These are phyloP conservation scores for Alternaria sp. DNA, from an alignment of 2,329 filamentous ascomycete species.

Conservation along the genomic window DNA sequence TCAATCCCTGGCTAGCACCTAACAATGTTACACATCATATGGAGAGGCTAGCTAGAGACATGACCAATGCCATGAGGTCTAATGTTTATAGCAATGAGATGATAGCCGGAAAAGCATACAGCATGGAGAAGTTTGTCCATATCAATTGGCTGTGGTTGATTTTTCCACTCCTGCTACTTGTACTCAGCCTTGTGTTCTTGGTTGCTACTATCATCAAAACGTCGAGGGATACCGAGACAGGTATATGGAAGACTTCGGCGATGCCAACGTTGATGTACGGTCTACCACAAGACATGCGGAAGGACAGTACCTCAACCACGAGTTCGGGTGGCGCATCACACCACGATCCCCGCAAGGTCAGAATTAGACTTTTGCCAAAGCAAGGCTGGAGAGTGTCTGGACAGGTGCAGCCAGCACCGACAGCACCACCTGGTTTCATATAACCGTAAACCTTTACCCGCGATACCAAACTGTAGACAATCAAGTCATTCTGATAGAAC, in stretches of 20 bases:
- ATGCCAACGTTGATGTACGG: conserved; percentile 31
- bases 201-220: conserved; percentile 18
- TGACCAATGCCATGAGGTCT: conserved; percentile 31
- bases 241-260: conserved; percentile 39
- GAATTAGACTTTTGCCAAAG: conserved; percentile 20
- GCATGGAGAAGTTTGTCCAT: conserved; percentile 10
- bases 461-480: no score
- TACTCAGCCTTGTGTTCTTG: conserved; percentile 31
- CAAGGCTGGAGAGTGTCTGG: conserved; percentile 31
- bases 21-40: conserved; percentile 31
- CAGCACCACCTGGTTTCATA: background rate
- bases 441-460: background rate
- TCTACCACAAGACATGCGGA: conserved; percentile 16
- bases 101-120: conserved; percentile 16
- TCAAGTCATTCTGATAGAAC: no score
- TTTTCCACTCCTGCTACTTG: conserved; percentile 8
- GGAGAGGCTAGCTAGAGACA: conserved; percentile 19
- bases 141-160: conserved; percentile 32
- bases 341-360: background rate
- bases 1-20: conserved; percentile 16
- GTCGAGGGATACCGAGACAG: background rate
- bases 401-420: background rate
- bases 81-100: conserved; percentile 2
- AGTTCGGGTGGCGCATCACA: background rate
- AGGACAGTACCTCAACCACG: background rate